Base-by-base conservation (phyloP, 1,139 yeast genomes). In the Sugiyamaella japonica region DNA sequence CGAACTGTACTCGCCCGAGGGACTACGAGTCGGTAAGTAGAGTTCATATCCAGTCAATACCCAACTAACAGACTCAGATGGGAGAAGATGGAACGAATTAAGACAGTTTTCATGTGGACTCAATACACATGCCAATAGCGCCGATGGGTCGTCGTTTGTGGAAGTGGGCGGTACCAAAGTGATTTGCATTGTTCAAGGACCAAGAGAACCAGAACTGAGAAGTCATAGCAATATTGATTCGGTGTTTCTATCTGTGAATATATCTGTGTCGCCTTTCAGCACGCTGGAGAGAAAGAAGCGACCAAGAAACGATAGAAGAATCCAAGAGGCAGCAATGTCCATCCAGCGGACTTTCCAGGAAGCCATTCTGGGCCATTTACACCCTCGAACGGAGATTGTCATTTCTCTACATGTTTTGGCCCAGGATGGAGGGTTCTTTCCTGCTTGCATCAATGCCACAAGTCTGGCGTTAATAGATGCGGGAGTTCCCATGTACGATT, bases 121-220 rank as follows among this genome's bases (percentile, higher is more conserved):
- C 58, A 89, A 89, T 65, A 89, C 97, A 0, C 97, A 91, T 66
- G 91, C 96, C 8, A 82, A 80, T 63, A 82, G 96, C 1, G 81
- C 93, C 2, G 98, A 93, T 70, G 99, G 99, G 4, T 90, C 97
- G 1, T 84, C 97, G 1, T 87, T 85, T 63, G 84, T 93, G 17
- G 95, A 91, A 70, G 96, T 87, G 72, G 99, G 99, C 25, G 88
- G 89, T 62, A 85, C 97, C 47, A 89, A 89, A 69, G 88, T 90
- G 34, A 81, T 90, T 48, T 89, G 97, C 62, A 78, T 85, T 63
- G 91, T 93, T 1, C 82, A 82, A 58, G 99, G 99, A 0, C 99
- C 99, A 1, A 83, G 80, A 77, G 98, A 89, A 69, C 97, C 95
- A 6, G 75, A 76, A 15, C 65, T 77, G 46, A 70, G 81, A 34